A percentile compares a stretch with the other conserved stretches of the same genome.
phyloP scores from a whole-genome alignment of 176 grass and related monocot species.

The Carex pumila region DNA sequence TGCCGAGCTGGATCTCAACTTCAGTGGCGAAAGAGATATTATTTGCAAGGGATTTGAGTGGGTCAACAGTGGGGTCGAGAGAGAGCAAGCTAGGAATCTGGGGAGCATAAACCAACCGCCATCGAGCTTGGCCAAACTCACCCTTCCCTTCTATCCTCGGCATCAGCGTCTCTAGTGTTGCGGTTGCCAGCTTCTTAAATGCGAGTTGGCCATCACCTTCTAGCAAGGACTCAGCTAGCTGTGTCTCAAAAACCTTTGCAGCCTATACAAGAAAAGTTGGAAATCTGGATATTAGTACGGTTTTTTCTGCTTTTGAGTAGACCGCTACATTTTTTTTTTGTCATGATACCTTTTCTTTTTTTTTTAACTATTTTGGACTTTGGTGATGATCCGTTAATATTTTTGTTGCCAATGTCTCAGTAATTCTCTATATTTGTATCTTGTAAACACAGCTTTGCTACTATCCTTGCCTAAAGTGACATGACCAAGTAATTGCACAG shows the following conservation, averaged over 20 bases:
- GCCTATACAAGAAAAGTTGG: constrained; percentile 39
- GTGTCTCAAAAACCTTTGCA: constrained; percentile 86
- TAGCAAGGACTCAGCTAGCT: constrained; percentile 82
- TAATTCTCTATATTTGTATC: neutral
- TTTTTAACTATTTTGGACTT: neutral
- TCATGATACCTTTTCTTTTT: neutral
- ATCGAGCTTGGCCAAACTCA: constrained; percentile 89
- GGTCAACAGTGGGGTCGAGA: constrained; percentile 85
- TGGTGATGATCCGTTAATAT: neutral
- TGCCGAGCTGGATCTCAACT: constrained; percentile 90
- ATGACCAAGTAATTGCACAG: neutral
- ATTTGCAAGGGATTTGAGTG: constrained; percentile 95
- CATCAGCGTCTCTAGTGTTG: constrained; percentile 94
- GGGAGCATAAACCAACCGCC: constrained; percentile 87
- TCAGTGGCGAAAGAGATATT: constrained; percentile 92
- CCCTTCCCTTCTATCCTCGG: constrained; percentile 96
- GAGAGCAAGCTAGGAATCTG: constrained; percentile 89
- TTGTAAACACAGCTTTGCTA: neutral
- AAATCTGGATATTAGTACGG: neutral
- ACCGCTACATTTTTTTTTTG: neutral
- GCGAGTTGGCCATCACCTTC: constrained; percentile 92
- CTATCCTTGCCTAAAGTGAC: neutral
- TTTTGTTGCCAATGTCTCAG: neutral
- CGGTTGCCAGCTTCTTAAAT: constrained; percentile 94
- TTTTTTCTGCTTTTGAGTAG: neutral